These are phyloP conservation scores for Cystobasidiopsis lactophilus DNA, from an alignment of 768 basidiomycete species.

Conservation along the genomic window DNA sequence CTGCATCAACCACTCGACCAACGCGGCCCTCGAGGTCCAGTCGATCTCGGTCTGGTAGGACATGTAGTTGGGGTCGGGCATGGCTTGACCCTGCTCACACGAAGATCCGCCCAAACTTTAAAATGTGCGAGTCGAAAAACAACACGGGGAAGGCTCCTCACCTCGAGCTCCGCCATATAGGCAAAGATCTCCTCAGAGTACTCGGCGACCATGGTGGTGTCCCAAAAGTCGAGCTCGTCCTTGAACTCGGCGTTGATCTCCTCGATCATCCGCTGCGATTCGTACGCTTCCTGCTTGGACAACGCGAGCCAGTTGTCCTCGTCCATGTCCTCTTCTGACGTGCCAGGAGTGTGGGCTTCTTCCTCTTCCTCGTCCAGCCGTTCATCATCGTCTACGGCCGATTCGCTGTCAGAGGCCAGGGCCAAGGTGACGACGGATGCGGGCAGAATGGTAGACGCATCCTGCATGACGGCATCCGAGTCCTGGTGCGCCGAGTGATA, in stretches of 20 bases:
- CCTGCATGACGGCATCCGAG: too few relatives aligned
- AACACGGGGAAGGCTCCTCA: slow-evolving; percentile 25
- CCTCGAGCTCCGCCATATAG: slow-evolving; percentile 88
- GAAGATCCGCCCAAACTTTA: slow-evolving; percentile 19
- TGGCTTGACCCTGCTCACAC: slow-evolving; percentile 42
- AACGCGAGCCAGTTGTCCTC: slow-evolving; percentile 28
- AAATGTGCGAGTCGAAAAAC: neutral
- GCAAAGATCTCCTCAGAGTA: slow-evolving; percentile 96
- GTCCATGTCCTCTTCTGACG: slow-evolving; percentile 23
- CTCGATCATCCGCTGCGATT: slow-evolving; percentile 33
- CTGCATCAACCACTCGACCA: slow-evolving; percentile 95
- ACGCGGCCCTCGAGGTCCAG: slow-evolving; percentile 68
- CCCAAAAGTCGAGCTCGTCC: slow-evolving; percentile 52
- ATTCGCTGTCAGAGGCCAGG: too few relatives aligned
- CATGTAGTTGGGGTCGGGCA: slow-evolving; percentile 91
- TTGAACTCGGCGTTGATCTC: slow-evolving; percentile 42
- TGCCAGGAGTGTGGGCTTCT: too few relatives aligned
- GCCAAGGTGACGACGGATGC: neutral
- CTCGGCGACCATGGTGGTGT: slow-evolving; percentile 92
- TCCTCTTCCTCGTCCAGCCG: slow-evolving; percentile 10
- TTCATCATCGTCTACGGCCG: neutral
- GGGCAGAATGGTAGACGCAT: neutral
- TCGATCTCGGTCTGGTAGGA: slow-evolving; percentile 69
- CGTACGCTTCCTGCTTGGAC: slow-evolving; percentile 21
- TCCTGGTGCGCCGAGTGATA: too few relatives aligned